These are phyloP conservation scores for Saccharomyces uvarum DNA, from an alignment of 1,139 yeast species.

Conservation along the genomic window DNA sequence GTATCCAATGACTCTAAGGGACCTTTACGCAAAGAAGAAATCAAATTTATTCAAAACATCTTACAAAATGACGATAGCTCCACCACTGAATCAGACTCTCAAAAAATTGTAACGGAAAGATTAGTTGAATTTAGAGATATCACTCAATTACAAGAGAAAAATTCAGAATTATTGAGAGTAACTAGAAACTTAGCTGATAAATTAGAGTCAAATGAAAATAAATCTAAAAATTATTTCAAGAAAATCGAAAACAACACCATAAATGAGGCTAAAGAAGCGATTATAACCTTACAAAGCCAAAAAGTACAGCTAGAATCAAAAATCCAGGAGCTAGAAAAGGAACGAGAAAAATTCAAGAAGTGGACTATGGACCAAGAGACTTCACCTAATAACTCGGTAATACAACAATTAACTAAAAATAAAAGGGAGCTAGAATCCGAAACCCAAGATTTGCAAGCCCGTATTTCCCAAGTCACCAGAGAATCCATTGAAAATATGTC, in stretches of 20 bases:
- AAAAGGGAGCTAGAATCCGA: neutral
- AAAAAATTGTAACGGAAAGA: slow-evolving; percentile 60
- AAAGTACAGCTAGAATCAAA: slow-evolving; percentile 37
- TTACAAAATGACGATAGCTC: slow-evolving; percentile 27
- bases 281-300: slow-evolving; percentile 57
- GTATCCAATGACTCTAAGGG: slow-evolving; percentile 39
- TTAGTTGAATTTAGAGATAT: slow-evolving; percentile 62
- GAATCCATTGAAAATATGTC: slow-evolving; percentile 40
- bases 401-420: neutral
- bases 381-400: neutral
- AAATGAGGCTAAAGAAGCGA: slow-evolving; percentile 70
- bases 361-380: neutral
- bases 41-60: slow-evolving; percentile 36
- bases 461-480: slow-evolving; percentile 33
- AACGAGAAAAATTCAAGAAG: slow-evolving; percentile 18
- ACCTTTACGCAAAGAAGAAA: slow-evolving; percentile 38
- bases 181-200: slow-evolving; percentile 63
- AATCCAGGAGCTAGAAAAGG: slow-evolving; percentile 13
- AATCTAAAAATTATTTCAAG: slow-evolving; percentile 36
- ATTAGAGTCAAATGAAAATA: slow-evolving; percentile 43
- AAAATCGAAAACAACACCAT: slow-evolving; percentile 52
- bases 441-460: slow-evolving; percentile 32
- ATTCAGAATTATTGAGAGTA: slow-evolving; percentile 58
- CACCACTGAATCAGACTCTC: slow-evolving; percentile 49
- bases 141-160: slow-evolving; percentile 62